Evolutionary conservation across 495 filamentous ascomycete genomes (phyloP).

Genomic region (Talaromyces trachyspermus): DNA sequence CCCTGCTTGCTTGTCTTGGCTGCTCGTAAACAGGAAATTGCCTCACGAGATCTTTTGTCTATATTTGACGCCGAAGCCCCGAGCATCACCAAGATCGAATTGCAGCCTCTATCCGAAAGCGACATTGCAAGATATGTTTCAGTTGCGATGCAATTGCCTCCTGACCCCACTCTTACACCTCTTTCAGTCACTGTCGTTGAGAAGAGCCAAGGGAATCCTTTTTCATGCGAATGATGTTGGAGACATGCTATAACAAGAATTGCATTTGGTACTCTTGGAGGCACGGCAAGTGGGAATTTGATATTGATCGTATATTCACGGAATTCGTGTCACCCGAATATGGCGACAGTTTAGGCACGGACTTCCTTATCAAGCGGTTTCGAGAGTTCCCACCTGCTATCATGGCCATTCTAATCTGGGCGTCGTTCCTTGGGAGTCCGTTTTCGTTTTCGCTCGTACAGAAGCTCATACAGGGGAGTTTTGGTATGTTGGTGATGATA

Average conservation of each 20-base stretch:
- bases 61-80: slow-evolving; percentile 34
- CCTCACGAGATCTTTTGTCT: slow-evolving; percentile 33
- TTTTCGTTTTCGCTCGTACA: slow-evolving; percentile 80
- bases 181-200: slow-evolving; percentile 68
- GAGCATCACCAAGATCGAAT: slow-evolving; percentile 55
- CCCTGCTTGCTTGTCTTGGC: slow-evolving; percentile 70
- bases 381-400: slow-evolving; percentile 65
- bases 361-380: slow-evolving; percentile 69
- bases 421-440: slow-evolving; percentile 64
- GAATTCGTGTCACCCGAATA: slow-evolving; percentile 71
- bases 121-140: slow-evolving; percentile 72
- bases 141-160: slow-evolving; percentile 53
- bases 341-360: slow-evolving; percentile 69
- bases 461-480: slow-evolving; percentile 65
- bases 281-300: slow-evolving; percentile 70
- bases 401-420: slow-evolving; percentile 79
- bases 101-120: slow-evolving; percentile 63
- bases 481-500: slow-evolving; percentile 39
- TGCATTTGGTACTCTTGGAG: slow-evolving; percentile 88
- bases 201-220: slow-evolving; percentile 77
- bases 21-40: slow-evolving; percentile 32
- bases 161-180: slow-evolving; percentile 30
- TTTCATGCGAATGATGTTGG: slow-evolving; percentile 86
- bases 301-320: slow-evolving; percentile 73
- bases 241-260: slow-evolving; percentile 72